Conservation (phyloP, 1,139 yeast species). For the Blastobotrys proliferans region DNA sequence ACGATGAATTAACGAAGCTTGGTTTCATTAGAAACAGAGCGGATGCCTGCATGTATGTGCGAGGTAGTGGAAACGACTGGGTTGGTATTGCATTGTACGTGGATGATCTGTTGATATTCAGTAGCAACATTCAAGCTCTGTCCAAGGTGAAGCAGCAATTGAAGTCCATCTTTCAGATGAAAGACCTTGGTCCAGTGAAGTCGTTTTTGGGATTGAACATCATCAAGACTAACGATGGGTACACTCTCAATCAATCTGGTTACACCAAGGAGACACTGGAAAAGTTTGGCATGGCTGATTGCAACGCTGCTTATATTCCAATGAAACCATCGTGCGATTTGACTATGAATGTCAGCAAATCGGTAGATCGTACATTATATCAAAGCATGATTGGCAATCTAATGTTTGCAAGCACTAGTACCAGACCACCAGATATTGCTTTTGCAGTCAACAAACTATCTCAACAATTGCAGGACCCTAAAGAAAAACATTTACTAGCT, state of each 20-base stretch:
- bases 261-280: not conserved
- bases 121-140: too few species aligned
- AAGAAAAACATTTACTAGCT: not conserved
- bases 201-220: too few species aligned
- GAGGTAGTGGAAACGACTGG: too few species aligned
- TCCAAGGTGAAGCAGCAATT: too few species aligned
- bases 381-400: not conserved
- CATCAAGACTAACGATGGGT: too few species aligned
- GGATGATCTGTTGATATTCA: too few species aligned
- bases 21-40: slow-evolving; percentile 6
- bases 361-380: too few species aligned
- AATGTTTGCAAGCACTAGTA: not conserved
- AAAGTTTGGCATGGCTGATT: not conserved
- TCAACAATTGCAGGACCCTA: not conserved
- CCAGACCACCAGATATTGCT: not conserved
- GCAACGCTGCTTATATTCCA: not conserved
- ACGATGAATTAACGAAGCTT: slow-evolving; percentile 7
- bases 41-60: slow-evolving; percentile 1
- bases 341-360: too few species aligned
- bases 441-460: not conserved
- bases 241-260: too few species aligned
- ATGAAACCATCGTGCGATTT: not conserved
- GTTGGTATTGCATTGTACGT: too few species aligned
- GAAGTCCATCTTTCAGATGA: too few species aligned
- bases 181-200: too few species aligned